phyloP scores from a whole-genome alignment of 306 rosid genomes.

The Fragaria vesca region DNA sequence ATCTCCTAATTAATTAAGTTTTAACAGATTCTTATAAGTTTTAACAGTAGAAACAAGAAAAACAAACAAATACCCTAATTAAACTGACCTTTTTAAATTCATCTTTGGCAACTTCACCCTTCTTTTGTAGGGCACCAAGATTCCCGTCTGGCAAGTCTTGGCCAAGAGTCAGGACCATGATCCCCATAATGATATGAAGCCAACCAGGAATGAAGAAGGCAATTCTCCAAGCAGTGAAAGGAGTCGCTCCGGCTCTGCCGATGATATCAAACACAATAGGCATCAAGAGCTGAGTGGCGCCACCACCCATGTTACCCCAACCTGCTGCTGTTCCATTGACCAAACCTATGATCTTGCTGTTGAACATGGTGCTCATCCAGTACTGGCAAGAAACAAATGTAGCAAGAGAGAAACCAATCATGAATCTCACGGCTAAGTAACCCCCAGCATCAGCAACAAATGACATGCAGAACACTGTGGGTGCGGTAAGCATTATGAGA shows the following conservation, averaged over 20 bases:
- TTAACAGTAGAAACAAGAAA: background rate
- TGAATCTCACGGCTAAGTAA: constrained; percentile 62
- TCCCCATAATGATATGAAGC: constrained; percentile 66
- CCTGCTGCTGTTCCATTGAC: constrained; percentile 91
- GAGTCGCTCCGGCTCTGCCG: constrained; percentile 48
- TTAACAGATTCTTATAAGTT: too few relatives aligned
- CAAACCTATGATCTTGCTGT: constrained; percentile 76
- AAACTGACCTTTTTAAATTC: constrained; percentile 61
- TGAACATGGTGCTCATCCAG: constrained; percentile 97
- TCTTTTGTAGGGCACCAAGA: constrained; percentile 64
- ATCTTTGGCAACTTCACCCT: constrained; percentile 69
- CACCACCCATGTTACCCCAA: constrained; percentile 98
- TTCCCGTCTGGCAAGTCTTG: constrained; percentile 93
- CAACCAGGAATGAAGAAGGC: constrained; percentile 82
- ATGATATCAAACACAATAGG: constrained; percentile 66
- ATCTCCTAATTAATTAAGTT: background rate
- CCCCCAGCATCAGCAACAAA: constrained; percentile 64
- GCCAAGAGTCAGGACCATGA: constrained; percentile 68
- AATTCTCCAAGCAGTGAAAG: constrained; percentile 80
- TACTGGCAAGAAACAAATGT: constrained; percentile 93
- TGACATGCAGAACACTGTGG: constrained; percentile 78
- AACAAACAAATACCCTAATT: background rate
- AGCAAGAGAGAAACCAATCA: constrained; percentile 87
- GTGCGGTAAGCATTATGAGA: constrained; percentile 62
- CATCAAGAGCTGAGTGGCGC: constrained; percentile 91